Evolutionary conservation across 345 rosid genomes (phyloP), one percentile per base, ranked within the genome.

Genomic region (Eucalyptus viminalis): DNA sequence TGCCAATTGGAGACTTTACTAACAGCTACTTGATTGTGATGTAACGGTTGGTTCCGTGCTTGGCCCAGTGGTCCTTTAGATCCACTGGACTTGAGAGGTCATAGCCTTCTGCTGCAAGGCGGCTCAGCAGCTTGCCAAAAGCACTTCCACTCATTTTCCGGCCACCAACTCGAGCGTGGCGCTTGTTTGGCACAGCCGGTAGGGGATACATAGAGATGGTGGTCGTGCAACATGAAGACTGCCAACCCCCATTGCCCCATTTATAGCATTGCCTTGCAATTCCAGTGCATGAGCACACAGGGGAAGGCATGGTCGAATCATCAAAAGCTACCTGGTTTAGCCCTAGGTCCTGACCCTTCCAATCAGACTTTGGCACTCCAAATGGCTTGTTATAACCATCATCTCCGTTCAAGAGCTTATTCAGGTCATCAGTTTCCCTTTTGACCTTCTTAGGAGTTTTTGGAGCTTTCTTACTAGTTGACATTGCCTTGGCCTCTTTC

Each of bases 191-290:
- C 87, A 96, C 92, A 3, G 97, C 94, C 2, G 99, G 99, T 49
- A 98, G 92, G 3, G 99, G 99, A 88, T 97, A 91, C 96, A 96
- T 91, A 17, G 99, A 98, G 81, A 98, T 86, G 40, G 96, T 92
- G 85, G 98, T 98, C 11, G 99, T 98, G 97, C 99, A 98, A 87
- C 99, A 98, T 5, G 99, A 94, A 76, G 99, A 98, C 87, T 98
- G 99, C 99, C 99, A 98, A 17, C 99, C 99, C 47, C 99, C 99
- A 60, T 93, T 98, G 11, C 99, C 99, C 99, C 99, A 98, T 92
- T 98, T 98, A 92, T 98, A 98, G 95, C 99, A 98, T 89, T 98
- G 99, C 91, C 99, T 95, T 15, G 94, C 91, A 29, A 91, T 60
- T 67, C 99, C 99, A 5, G 99, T 98, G 93, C 99, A 98, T 19